Evolutionary conservation across 2,329 filamentous ascomycete genomes (phyloP), one percentile per base, ranked within the genome.

Genomic region (Diaporthe batatas): DNA sequence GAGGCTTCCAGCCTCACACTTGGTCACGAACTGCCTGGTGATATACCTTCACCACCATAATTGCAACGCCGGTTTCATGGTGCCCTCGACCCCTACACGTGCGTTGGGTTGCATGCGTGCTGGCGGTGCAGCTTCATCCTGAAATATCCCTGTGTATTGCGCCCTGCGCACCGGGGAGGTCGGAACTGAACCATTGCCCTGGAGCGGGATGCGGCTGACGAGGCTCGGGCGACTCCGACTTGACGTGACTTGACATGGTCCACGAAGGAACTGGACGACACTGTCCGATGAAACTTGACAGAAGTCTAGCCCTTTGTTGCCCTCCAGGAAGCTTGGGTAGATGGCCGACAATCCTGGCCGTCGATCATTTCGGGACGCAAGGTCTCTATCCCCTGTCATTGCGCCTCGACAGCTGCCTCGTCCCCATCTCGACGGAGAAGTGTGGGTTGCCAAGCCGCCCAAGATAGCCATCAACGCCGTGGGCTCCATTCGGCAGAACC

Each of bases 321-420:
- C 10, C 14, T 10, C 39, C 44, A 32, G 23, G 36, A 23, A 51
- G 34, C 44, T 18, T 53, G 42, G n/a, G 21, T 53, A 23, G 7
- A 36, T 32, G 58, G 51, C 47, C 39, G 44, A 44, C 23, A 23
- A 70, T 70, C 71, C 71, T 21, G 25, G 71, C 29, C 57, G 57
- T 73, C 49, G 67, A 73, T 73, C 71, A 62, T 25, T 25, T 64
- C 67, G 71, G 71, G 39, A 70, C 25, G 49, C 70, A 53, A 51
- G 39, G 68, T 18, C 32, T 25, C 32, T 39, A 18, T 44, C 34
- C 47, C 32, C 47, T 53, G 55, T 54, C 10, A n/a, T 68, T 44
- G 55, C 36, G 55, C 71, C 71, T 49, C 47, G 47, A 47, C 71
- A 59, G 42, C 65, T 64, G 67, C 67, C 55, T 68, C 44, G 53